Conservation (phyloP, 495 filamentous ascomycete genomes). For the Aspergillus homomorphus region DNA sequence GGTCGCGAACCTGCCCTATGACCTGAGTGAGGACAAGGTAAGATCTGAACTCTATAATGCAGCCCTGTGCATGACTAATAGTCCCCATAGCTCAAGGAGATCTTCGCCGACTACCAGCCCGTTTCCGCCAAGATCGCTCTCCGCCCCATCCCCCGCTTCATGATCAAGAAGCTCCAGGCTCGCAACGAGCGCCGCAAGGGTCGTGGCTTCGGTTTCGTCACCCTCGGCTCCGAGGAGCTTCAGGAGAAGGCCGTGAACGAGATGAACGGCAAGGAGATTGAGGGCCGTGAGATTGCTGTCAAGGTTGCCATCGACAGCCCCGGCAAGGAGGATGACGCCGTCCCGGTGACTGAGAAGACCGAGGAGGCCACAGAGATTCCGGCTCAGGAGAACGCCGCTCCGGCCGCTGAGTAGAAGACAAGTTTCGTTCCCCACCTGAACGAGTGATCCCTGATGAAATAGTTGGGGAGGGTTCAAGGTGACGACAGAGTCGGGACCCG, state of each 20-base stretch:
- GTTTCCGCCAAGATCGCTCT: constrained; percentile 96
- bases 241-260: constrained; percentile 95
- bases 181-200: constrained; percentile 98
- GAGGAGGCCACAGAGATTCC: constrained; percentile 42
- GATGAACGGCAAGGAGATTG: constrained; percentile 99
- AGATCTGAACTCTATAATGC: constrained; percentile 13
- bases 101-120: constrained; percentile 86
- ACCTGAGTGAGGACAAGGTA: constrained; percentile 96
- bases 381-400: constrained; percentile 37
- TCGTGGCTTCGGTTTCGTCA: constrained; percentile 98
- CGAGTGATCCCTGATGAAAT: constrained; percentile 14
- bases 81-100: constrained; percentile 81
- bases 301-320: constrained; percentile 99
- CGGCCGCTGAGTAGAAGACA: constrained; percentile 34
- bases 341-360: constrained; percentile 56
- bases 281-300: constrained; percentile 97
- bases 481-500: constrained; percentile 14
- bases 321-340: constrained; percentile 92
- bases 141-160: constrained; percentile 97
- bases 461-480: constrained; percentile 2
- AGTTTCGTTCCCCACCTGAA: constrained; percentile 23
- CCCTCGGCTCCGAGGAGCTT: constrained; percentile 86
- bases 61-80: constrained; percentile 27
- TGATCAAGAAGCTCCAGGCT: constrained; percentile 99
- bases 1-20: constrained; percentile 98